Evolutionary conservation across 345 rosid species (phyloP).

Genomic region (Eucalyptus erythrocorys): DNA sequence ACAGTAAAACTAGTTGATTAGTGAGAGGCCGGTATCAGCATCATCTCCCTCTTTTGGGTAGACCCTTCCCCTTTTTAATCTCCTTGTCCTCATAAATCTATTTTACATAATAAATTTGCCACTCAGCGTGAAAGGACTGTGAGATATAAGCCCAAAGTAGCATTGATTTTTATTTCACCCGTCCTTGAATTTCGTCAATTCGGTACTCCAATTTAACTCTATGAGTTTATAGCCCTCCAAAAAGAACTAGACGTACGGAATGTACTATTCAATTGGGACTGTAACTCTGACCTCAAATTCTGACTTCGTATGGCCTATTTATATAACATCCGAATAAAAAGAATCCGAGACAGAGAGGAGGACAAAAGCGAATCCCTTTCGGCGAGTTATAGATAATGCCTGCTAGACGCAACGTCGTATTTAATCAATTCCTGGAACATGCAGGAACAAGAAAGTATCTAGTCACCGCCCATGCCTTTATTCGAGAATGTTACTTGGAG

Average conservation of each 20-base stretch:
- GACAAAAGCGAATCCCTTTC: background rate
- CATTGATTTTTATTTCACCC: background rate
- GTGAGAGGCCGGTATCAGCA: background rate
- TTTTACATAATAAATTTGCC: background rate
- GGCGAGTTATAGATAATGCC: fast-evolving
- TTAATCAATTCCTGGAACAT: background rate
- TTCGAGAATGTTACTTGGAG: background rate
- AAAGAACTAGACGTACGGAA: fast-evolving
- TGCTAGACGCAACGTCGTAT: background rate
- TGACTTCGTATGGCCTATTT: background rate
- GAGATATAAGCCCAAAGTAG: background rate
- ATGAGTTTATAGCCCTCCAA: background rate
- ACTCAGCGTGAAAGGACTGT: background rate
- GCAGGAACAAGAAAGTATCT: background rate
- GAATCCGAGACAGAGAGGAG: fast-evolving
- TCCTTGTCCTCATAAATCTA: background rate
- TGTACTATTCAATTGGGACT: background rate
- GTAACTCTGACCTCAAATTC: background rate
- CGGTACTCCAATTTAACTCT: background rate
- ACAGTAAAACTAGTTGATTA: background rate
- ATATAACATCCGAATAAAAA: background rate
- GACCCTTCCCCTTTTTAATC: background rate
- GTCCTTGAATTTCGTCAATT: background rate
- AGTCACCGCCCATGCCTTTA: background rate
- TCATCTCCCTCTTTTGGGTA: background rate